These are phyloP conservation scores for Pseudocercospora pini-densiflorae DNA, from an alignment of 2,329 filamentous ascomycete species.

Conservation along the genomic window DNA sequence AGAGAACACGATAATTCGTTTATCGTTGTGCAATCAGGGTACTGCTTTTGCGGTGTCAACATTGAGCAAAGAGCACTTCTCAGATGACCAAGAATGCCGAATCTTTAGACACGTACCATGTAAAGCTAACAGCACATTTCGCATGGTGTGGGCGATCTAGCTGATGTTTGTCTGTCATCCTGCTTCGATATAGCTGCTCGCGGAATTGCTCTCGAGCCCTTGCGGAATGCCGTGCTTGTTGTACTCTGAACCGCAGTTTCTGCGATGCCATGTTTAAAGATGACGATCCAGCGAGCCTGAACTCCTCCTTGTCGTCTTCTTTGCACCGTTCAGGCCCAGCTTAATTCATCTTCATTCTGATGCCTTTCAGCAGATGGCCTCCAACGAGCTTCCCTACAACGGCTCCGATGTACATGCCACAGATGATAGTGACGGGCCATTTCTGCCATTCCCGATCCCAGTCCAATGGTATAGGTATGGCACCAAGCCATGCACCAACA, in stretches of 20 bases:
- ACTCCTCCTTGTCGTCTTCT: background rate
- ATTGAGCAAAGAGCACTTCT: background rate
- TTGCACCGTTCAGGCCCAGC: background rate
- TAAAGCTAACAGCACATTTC: background rate
- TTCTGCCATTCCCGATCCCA: conserved; percentile 99
- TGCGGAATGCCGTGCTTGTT: background rate
- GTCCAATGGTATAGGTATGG: conserved; percentile 92
- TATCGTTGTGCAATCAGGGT: background rate
- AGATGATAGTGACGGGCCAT: conserved; percentile 91
- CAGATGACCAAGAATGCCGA: background rate
- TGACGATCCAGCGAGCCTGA: background rate
- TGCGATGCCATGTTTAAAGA: background rate
- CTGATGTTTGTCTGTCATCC: background rate
- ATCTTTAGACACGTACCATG: background rate
- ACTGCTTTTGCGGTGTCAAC: background rate
- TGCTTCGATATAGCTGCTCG: background rate
- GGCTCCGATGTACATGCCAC: conserved; percentile 80
- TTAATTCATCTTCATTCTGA: conserved; percentile 44
- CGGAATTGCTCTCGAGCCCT: background rate
- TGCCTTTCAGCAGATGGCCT: conserved; percentile 55
- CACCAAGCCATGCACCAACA: conserved; percentile 88
- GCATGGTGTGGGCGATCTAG: background rate
- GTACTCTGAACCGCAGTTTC: background rate
- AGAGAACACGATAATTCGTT: background rate
- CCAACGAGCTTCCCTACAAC: conserved; percentile 67